Evolutionary conservation across 139 green algal genomes (phyloP).

Genomic region (Closterium sp.): DNA sequence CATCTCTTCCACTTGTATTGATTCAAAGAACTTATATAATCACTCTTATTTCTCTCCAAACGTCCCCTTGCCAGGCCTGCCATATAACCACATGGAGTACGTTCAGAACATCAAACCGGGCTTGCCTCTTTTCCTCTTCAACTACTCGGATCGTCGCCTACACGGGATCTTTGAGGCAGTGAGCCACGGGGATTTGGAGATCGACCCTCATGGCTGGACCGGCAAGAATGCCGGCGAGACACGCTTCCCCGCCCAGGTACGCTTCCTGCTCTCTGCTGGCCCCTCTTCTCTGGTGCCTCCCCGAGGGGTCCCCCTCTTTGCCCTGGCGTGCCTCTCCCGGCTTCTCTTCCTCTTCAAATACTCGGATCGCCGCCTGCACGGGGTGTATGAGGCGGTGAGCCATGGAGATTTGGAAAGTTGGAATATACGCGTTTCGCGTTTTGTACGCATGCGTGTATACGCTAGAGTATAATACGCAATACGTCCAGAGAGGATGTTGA

Average conservation of each 20-base stretch:
- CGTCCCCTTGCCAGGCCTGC: conserved; percentile 46
- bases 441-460: no score
- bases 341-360: background rate
- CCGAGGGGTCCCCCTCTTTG: background rate
- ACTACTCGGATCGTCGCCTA: conserved; percentile 59
- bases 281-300: background rate
- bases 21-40: no score
- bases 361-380: background rate
- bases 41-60: no score
- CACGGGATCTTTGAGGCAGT: conserved; percentile 61
- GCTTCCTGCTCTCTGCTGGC: no score
- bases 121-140: conserved; percentile 68
- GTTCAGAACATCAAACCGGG: conserved; percentile 58
- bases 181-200: conserved; percentile 49
- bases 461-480: no score
- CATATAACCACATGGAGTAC: conserved; percentile 58
- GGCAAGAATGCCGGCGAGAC: background rate
- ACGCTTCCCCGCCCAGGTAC: background rate
- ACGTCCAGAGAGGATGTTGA: background rate
- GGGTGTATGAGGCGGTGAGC: no score
- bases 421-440: no score
- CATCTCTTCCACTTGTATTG: conserved; percentile 35
- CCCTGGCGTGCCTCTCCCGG: background rate
- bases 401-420: no score
- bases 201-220: conserved; percentile 55